Evolutionary conservation across 352 stramenopile genomes (phyloP), one percentile per base, ranked within the genome.

Genomic region (Pythium dissimile): DNA sequence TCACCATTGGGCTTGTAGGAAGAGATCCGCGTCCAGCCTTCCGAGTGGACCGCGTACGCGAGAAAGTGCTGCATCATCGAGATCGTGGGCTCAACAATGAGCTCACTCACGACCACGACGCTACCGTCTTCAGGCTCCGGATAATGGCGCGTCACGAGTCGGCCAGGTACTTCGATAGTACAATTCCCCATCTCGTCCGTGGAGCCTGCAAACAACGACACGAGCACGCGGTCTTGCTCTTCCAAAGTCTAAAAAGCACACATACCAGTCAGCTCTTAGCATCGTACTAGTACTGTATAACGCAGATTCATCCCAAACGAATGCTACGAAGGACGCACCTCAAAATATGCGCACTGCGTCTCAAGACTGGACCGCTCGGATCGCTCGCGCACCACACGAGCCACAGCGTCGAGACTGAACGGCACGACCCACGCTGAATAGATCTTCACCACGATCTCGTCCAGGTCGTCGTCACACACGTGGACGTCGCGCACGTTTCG

Each of bases 61-160:
- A 26, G 27, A 3, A 18, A 27, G 2, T n/a, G 10, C 26, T 27
- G 6, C 2, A 10, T 48, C 10, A 20, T 6, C 4, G 31, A 24
- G 6, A 35, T n/a, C 0, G 39, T 6, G 9, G 55, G 46, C 37
- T 63, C 55, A 8, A 63, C 55, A 6, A 12, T 28, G 13, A 56
- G 28, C 35, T 50, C 45, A 9, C 45, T 54, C 15, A 63, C 55
- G n/a, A 56, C 51, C 5, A 56, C 16, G 2, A 49, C 35, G 28
- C 34, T 12, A 8, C 10, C 6, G 13, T 38, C 21, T 2, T 30
- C 30, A 0, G 27, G 24, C n/a, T 62, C 54, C 16, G 18, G 43
- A 15, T 49, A 54, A 18, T 26, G 15, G 16, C 45, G 26, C 24
- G 45, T 37, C 8, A 56, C 55, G 34, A 56, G 28, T 4, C 38